These are phyloP conservation scores for Nicotiana knightiana DNA, from an alignment of 257 asterid genomes.

Conservation along the genomic window DNA sequence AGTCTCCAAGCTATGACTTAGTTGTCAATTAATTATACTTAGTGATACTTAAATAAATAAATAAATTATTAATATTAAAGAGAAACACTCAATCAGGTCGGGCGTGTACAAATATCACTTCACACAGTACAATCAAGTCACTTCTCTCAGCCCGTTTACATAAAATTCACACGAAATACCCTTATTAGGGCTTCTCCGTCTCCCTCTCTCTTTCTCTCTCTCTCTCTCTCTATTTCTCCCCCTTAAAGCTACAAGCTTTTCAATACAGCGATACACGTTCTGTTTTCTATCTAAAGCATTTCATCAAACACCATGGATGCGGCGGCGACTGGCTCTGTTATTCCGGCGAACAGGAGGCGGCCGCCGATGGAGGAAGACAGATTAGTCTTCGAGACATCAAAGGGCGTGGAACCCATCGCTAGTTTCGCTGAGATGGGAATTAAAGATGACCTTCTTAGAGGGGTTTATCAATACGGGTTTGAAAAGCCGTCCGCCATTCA, in stretches of 20 bases:
- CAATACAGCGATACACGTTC: not conserved
- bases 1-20: no score
- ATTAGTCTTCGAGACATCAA: conserved; percentile 68
- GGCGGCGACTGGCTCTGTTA: conserved; percentile 37
- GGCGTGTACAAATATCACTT: not conserved
- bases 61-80: not conserved
- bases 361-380: conserved; percentile 53
- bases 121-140: not conserved
- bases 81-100: not conserved
- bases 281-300: not conserved
- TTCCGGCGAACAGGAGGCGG: conserved; percentile 36
- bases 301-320: conserved; percentile 38
- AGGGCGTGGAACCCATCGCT: conserved; percentile 77
- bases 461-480: conserved; percentile 75
- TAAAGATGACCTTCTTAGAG: conserved; percentile 71
- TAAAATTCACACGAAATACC: not conserved
- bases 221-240: not conserved
- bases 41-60: not conserved
- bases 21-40: no score
- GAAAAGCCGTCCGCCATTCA: conserved; percentile 95
- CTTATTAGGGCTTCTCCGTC: not conserved
- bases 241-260: not conserved
- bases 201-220: not conserved
- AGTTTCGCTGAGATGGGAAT: conserved; percentile 90
- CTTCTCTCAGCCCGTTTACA: not conserved